Conservation (phyloP, 257 asterid species). For the Ilex asprella region DNA sequence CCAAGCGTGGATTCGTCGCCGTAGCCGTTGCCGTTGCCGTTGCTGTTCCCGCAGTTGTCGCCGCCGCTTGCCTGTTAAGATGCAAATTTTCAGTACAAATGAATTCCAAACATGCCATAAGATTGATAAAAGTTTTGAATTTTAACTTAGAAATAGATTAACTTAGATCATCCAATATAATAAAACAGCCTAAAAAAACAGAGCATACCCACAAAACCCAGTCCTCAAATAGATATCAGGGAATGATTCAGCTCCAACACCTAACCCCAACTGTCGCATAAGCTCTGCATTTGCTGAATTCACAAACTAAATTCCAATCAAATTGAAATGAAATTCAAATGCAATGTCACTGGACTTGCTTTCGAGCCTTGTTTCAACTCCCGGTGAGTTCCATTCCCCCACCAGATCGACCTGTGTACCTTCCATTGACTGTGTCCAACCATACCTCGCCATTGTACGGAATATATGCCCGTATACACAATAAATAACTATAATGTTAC, state of each 20-base stretch:
- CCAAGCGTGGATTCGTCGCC: too few species aligned
- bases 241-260: slow-evolving; percentile 59
- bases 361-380: slow-evolving; percentile 71
- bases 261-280: slow-evolving; percentile 81
- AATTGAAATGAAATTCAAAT: slow-evolving; percentile 45
- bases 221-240: slow-evolving; percentile 93
- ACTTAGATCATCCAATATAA: too few species aligned
- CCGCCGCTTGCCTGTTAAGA: too few species aligned
- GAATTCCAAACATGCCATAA: too few species aligned
- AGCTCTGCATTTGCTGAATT: slow-evolving; percentile 68
- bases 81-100: too few species aligned
- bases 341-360: slow-evolving; percentile 32
- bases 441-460: slow-evolving; percentile 55
- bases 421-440: slow-evolving; percentile 55
- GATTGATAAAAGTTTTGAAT: too few species aligned
- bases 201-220: slow-evolving; percentile 87
- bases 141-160: too few species aligned
- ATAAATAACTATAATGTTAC: background rate
- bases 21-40: too few species aligned
- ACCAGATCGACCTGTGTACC: slow-evolving; percentile 56
- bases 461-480: slow-evolving; percentile 10
- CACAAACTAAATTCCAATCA: slow-evolving; percentile 31
- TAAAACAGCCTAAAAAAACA: too few species aligned
- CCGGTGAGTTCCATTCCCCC: slow-evolving; percentile 74
- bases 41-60: too few species aligned